These are phyloP conservation scores for Exophiala xenobiotica DNA, from an alignment of 2,329 filamentous ascomycete species.

Conservation along the genomic window DNA sequence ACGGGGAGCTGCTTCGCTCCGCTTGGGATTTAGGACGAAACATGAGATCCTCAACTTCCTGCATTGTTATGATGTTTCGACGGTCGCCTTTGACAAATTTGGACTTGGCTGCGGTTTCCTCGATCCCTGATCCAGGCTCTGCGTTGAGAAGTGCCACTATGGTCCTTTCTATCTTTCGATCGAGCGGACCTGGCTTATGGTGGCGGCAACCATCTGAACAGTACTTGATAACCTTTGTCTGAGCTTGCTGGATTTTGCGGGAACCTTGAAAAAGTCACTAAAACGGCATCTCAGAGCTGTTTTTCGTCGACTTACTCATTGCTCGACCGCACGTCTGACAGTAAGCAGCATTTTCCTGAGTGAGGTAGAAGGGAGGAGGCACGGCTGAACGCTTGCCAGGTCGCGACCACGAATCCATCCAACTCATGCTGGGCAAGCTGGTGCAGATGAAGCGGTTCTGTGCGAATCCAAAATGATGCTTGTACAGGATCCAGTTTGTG, in stretches of 20 bases:
- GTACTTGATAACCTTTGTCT: slow-evolving; percentile 49
- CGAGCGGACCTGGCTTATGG: slow-evolving; percentile 51
- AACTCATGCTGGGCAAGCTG: slow-evolving; percentile 39
- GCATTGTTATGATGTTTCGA: slow-evolving; percentile 51
- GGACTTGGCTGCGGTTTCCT: slow-evolving; percentile 30
- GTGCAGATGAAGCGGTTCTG: background rate
- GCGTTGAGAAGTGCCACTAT: slow-evolving; percentile 38
- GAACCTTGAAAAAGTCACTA: slow-evolving; percentile 10
- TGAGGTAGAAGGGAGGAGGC: slow-evolving; percentile 57
- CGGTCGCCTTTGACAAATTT: slow-evolving; percentile 50
- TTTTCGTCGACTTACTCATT: slow-evolving; percentile 33
- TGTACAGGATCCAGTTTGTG: background rate
- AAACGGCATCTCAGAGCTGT: too few relatives aligned
- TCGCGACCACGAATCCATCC: slow-evolving; percentile 52
- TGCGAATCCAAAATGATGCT: background rate
- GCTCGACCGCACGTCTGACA: slow-evolving; percentile 53
- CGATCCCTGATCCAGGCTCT: slow-evolving; percentile 34
- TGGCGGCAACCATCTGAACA: slow-evolving; percentile 57
- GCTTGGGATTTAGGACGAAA: slow-evolving; percentile 51
- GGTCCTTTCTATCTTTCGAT: slow-evolving; percentile 51
- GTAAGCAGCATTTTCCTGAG: slow-evolving; percentile 44
- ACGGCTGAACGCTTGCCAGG: slow-evolving; percentile 42
- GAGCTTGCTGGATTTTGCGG: slow-evolving; percentile 37
- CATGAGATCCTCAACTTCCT: slow-evolving; percentile 51
- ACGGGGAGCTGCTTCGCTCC: slow-evolving; percentile 32